These are phyloP conservation scores for Periconia digitata DNA, from an alignment of 2,329 filamentous ascomycete genomes.

Conservation along the genomic window DNA sequence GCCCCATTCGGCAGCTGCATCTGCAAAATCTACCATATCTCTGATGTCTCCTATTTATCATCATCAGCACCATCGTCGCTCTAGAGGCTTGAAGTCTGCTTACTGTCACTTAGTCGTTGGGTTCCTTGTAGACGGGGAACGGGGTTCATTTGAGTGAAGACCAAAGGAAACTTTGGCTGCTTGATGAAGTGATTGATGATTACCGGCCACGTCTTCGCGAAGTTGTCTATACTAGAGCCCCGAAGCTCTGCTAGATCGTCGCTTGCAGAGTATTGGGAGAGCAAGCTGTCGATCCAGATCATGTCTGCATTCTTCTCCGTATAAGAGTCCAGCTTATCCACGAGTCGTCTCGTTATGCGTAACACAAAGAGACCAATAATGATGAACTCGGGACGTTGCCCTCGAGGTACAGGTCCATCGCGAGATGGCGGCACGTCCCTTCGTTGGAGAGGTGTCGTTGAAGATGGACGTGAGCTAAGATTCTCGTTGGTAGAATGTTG, in stretches of 20 bases:
- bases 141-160: conserved; percentile 28
- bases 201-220: conserved; percentile 15
- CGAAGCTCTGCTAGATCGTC: conserved; percentile 22
- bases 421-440: background rate
- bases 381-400: conserved; percentile 14
- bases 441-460: background rate
- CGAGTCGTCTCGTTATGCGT: conserved; percentile 18
- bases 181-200: conserved; percentile 25
- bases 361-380: conserved; percentile 30
- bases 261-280: conserved; percentile 11
- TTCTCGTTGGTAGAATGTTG: background rate
- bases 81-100: background rate
- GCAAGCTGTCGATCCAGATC: conserved; percentile 22
- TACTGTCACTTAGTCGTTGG: conserved; percentile 18
- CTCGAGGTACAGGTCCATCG: background rate
- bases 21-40: conserved; percentile 26
- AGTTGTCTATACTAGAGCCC: conserved; percentile 14
- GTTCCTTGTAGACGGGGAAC: conserved; percentile 1
- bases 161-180: conserved; percentile 18
- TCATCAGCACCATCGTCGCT: conserved; percentile 4
- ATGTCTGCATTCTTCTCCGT: conserved; percentile 15
- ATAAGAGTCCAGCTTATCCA: conserved; percentile 19
- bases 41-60: conserved; percentile 5
- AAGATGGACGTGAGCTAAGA: background rate
- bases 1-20: conserved; percentile 31